phyloP scores from a whole-genome alignment of 257 asterid genomes.

The Fraxinus pennsylvanica region DNA sequence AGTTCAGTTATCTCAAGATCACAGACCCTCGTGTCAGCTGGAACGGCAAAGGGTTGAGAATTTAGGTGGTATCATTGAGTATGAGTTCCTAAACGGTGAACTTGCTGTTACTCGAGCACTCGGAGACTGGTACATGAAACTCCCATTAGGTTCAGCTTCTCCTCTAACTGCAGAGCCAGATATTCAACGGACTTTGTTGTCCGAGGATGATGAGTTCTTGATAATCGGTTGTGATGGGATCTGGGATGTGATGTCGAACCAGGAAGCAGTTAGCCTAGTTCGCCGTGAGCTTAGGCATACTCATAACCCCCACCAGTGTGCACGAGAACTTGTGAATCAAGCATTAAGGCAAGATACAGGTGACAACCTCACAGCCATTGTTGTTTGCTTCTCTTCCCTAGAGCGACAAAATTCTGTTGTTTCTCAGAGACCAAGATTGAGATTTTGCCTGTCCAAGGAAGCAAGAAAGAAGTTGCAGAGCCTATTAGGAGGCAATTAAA shows the following conservation, averaged over 20 bases:
- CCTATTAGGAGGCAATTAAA: constrained; percentile 51
- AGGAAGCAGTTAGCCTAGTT: constrained; percentile 80
- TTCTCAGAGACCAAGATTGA: constrained; percentile 51
- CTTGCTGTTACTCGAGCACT: constrained; percentile 91
- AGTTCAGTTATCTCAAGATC: constrained; percentile 88
- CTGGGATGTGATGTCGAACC: constrained; percentile 89
- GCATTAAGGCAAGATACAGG: constrained; percentile 52
- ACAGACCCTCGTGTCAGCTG: constrained; percentile 62
- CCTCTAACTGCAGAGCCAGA: constrained; percentile 95
- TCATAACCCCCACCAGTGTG: constrained; percentile 65
- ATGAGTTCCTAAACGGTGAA: constrained; percentile 80
- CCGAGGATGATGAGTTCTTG: constrained; percentile 89
- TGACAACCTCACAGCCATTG: constrained; percentile 82
- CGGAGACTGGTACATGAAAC: constrained; percentile 96
- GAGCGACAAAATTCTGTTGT: constrained; percentile 36
- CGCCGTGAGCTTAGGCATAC: constrained; percentile 59
- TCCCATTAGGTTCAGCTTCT: constrained; percentile 70
- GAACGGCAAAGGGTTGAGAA: constrained; percentile 75
- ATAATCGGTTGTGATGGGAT: constrained; percentile 90
- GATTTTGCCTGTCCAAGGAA: constrained; percentile 73
- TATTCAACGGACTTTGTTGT: constrained; percentile 47
- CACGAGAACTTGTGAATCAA: constrained; percentile 65
- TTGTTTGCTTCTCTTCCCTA: constrained; percentile 58
- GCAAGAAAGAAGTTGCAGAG: constrained; percentile 63
- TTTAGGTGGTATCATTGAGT: constrained; percentile 74